Conservation (phyloP, 805 yeast species). For the Henningerozyma blattae region DNA sequence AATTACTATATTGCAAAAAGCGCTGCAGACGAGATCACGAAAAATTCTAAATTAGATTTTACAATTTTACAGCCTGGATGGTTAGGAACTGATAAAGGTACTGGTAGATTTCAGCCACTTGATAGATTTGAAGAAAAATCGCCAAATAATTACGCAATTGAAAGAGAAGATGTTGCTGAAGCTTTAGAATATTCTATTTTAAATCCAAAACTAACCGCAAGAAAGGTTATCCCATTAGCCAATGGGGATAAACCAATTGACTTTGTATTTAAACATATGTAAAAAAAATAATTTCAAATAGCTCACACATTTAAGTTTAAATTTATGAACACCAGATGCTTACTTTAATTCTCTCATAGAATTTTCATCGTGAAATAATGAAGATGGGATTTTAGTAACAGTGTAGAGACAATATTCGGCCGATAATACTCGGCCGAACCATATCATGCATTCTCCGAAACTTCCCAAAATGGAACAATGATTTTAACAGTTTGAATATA, state of each 20-base stretch:
- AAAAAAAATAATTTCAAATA: too few relatives aligned
- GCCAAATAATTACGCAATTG: constrained; percentile 20
- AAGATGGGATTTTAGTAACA: too few relatives aligned
- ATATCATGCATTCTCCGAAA: too few relatives aligned
- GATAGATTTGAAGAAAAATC: constrained; percentile 9
- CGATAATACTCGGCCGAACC: too few relatives aligned
- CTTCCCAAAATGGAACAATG: too few relatives aligned
- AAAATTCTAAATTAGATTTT: constrained; percentile 33
- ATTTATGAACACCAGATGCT: too few relatives aligned
- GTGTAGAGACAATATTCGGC: too few relatives aligned
- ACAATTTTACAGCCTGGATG: constrained; percentile 47
- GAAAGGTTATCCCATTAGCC: constrained; percentile 33
- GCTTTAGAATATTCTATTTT: constrained; percentile 29
- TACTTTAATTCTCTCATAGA: too few relatives aligned
- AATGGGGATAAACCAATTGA: constrained; percentile 29
- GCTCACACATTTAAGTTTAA: too few relatives aligned
- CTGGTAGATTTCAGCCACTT: constrained; percentile 29
- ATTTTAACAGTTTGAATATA: too few relatives aligned
- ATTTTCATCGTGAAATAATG: too few relatives aligned
- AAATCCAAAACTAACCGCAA: constrained; percentile 27
- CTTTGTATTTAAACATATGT: constrained; percentile 9
- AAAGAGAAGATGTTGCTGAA: constrained; percentile 46
- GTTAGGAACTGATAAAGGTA: constrained; percentile 17
- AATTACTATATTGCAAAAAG: constrained; percentile 49
- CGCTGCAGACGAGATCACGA: constrained; percentile 41